Evolutionary conservation across 2,329 filamentous ascomycete genomes (phyloP).

Genomic region (Pseudopyrenochaeta lycopersici): DNA sequence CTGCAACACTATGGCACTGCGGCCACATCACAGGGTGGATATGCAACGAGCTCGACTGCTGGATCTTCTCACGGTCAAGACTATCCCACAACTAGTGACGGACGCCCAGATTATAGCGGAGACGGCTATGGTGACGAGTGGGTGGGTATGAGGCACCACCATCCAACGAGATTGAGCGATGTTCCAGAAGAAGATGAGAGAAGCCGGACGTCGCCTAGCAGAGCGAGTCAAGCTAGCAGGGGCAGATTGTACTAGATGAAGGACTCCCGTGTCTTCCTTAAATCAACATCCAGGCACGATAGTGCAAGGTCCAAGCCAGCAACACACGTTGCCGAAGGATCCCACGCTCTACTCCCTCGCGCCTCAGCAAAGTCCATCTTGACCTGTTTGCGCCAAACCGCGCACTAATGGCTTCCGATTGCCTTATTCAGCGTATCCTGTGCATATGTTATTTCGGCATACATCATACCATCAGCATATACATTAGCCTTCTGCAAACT

Average conservation of each 20-base stretch:
- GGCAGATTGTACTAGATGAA: slow-evolving; percentile 30
- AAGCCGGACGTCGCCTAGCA: slow-evolving; percentile 47
- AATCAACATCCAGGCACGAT: too few relatives aligned
- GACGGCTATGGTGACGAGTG: slow-evolving; percentile 49
- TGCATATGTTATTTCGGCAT: slow-evolving; percentile 12
- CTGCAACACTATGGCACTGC: slow-evolving; percentile 55
- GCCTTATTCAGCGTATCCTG: slow-evolving; percentile 1
- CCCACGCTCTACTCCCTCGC: too few relatives aligned
- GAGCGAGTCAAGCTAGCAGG: slow-evolving; percentile 47
- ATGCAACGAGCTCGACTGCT: slow-evolving; percentile 37
- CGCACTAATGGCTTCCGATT: background rate
- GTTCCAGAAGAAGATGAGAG: slow-evolving; percentile 52
- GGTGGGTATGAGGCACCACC: slow-evolving; percentile 50
- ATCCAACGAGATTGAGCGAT: slow-evolving; percentile 50
- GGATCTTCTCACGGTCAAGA: slow-evolving; percentile 29
- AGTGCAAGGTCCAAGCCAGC: too few relatives aligned
- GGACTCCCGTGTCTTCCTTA: background rate
- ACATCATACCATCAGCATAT: slow-evolving; percentile 16
- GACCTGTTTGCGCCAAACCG: too few relatives aligned
- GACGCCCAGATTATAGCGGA: slow-evolving; percentile 47
- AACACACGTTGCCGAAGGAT: too few relatives aligned
- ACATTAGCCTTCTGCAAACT: background rate
- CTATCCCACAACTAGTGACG: slow-evolving; percentile 22
- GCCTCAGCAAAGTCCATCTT: background rate
- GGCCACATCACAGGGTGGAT: slow-evolving; percentile 37